Evolutionary conservation across 164 flowering plant species (phyloP), one percentile per base, ranked within the genome.

Genomic region (Tetrastigma voinierianum): DNA sequence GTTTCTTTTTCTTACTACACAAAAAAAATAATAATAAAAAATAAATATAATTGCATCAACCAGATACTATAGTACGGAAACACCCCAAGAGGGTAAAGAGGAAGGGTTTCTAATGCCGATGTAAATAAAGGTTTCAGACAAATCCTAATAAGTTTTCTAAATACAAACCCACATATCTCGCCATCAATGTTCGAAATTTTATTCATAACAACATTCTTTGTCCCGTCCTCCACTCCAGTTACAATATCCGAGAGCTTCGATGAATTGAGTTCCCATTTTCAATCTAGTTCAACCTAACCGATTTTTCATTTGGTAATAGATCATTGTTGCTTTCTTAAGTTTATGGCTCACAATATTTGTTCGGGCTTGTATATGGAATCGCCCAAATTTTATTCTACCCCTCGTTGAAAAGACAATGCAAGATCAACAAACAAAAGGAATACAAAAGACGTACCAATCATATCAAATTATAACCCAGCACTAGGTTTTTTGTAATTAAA

Each of bases 181-280:
- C 84, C 55, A 83, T 32, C 40, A 96, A 88, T 70, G 92, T 80
- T 58, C 94, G 89, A 67, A 84, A 81, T 43, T 85, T 82, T 93
- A 74, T 82, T 90, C 58, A 81, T 76, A 69, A 73, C 76, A 69
- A 63, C 74, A 77, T 70, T 85, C 81, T 91, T 91, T 51, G 82
- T 70, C 70, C 79, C 79, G 24, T 87, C 93, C 67, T 90, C 91
- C 40, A 74, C 23, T 67, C 79, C 79, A 67, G 67, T 57, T 53
- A 64, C 78, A 55, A 77, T 57, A 32, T 87, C 95, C 20, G 60
- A 73, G 82, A 65, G 56, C 70, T 79, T 67, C 86, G 81, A 46
- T 78, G 84, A 51, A 71, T 67, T 78, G 80, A 86, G 58, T 59
- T 73, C 59, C 91, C 95, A 68, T 76, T 78, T 80, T 87, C 89